phyloP scores from a whole-genome alignment of 2,329 filamentous ascomycete genomes.

The Cryphonectria naterciae region DNA sequence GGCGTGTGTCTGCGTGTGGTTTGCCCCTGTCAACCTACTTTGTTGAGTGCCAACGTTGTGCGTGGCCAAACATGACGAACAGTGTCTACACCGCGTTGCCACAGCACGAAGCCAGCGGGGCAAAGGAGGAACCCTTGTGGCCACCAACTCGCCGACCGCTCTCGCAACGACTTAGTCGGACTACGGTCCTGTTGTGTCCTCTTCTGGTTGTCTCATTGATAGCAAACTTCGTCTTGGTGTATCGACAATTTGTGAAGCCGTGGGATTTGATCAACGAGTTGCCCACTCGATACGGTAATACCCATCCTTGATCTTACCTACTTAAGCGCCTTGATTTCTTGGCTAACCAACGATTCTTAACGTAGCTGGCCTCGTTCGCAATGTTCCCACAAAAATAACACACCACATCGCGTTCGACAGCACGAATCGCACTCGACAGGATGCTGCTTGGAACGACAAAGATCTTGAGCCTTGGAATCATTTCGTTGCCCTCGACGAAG shows the following conservation, averaged over 20 bases:
- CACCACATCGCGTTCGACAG: slow-evolving; percentile 24
- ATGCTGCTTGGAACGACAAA: slow-evolving; percentile 25
- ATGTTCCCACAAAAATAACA: slow-evolving; percentile 29
- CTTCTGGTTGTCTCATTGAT: slow-evolving; percentile 22
- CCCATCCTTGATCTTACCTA: slow-evolving; percentile 7
- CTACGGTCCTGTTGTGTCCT: slow-evolving; percentile 11
- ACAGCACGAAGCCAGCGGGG: background rate
- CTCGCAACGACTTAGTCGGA: background rate
- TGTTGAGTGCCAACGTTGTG: background rate
- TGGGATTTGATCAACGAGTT: slow-evolving; percentile 26
- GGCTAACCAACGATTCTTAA: background rate
- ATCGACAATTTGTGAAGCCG: slow-evolving; percentile 22
- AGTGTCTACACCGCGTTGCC: background rate
- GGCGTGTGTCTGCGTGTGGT: background rate
- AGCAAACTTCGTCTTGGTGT: slow-evolving; percentile 24
- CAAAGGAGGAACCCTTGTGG: background rate
- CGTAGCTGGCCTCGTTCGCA: slow-evolving; percentile 27
- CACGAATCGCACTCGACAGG: slow-evolving; percentile 28
- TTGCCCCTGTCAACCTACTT: background rate
- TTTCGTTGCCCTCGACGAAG: slow-evolving; percentile 30
- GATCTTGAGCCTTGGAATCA: slow-evolving; percentile 29
- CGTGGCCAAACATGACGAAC: slow-evolving; percentile 1
- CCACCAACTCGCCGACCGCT: background rate
- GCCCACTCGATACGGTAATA: slow-evolving; percentile 29
- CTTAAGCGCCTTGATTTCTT: too few species aligned